These are phyloP conservation scores for Glycine latifolia DNA, from an alignment of 306 rosid genomes.

Conservation along the genomic window DNA sequence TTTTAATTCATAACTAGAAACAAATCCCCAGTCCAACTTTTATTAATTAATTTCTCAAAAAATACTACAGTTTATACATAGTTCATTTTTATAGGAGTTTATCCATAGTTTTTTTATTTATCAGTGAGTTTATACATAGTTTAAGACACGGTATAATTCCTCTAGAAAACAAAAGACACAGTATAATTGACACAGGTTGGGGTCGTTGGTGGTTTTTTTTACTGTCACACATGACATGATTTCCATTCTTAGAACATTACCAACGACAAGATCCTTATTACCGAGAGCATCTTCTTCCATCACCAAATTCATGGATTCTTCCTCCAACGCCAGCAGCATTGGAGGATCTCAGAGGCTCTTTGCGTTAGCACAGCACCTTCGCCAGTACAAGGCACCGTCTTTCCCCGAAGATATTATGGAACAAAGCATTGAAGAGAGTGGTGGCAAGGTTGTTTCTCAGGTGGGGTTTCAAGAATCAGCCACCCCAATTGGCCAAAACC, in stretches of 20 bases:
- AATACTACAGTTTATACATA: not conserved
- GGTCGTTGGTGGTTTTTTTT: not conserved
- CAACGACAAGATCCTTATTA: slow-evolving; percentile 40
- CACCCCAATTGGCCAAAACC: slow-evolving; percentile 58
- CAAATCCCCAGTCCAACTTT: not conserved
- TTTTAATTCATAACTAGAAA: not conserved
- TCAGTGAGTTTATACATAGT: too few relatives aligned
- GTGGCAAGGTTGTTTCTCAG: slow-evolving; percentile 77
- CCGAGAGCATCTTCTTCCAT: slow-evolving; percentile 37
- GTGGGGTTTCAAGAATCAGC: slow-evolving; percentile 85
- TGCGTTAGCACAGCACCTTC: slow-evolving; percentile 84
- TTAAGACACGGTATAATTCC: not conserved
- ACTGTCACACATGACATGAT: slow-evolving; percentile 48
- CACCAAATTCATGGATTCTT: slow-evolving; percentile 67
- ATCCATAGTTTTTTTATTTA: too few relatives aligned
- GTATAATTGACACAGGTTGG: not conserved
- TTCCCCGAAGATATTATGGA: slow-evolving; percentile 66
- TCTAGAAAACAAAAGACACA: too few relatives aligned
- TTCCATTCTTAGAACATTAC: slow-evolving; percentile 62
- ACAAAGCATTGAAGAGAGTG: slow-evolving; percentile 62
- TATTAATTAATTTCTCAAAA: not conserved
- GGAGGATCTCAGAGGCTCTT: slow-evolving; percentile 60
- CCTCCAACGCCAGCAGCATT: not conserved
- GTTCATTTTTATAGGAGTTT: too few relatives aligned
- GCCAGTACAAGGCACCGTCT: slow-evolving; percentile 78